These are phyloP conservation scores for Papiliotrema terrestris DNA, from an alignment of 1,284 basidiomycete genomes.

Conservation along the genomic window DNA sequence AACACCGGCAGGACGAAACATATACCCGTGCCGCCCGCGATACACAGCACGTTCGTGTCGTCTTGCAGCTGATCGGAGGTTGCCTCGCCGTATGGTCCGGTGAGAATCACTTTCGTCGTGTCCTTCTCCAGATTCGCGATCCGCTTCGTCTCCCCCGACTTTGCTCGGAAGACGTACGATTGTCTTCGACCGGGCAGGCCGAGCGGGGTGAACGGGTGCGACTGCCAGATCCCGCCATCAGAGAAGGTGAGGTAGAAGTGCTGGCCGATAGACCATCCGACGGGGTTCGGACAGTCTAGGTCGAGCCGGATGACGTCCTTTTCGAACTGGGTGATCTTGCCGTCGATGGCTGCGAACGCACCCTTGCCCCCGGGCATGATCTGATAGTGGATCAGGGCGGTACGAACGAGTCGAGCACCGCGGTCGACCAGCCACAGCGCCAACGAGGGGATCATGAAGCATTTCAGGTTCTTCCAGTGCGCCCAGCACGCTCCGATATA, in stretches of 20 bases:
- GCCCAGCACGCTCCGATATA: conserved; percentile 36
- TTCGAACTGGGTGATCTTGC: conserved; percentile 19
- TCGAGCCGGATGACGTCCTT: conserved; percentile 28
- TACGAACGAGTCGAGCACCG: conserved; percentile 21
- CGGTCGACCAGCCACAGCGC: conserved; percentile 30
- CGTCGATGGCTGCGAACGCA: conserved; percentile 21
- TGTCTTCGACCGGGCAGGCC: conserved; percentile 18
- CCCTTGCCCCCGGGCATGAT: conserved; percentile 25
- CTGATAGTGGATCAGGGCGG: conserved; percentile 29
- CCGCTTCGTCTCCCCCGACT: conserved; percentile 25
- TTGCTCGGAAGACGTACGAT: conserved; percentile 26
- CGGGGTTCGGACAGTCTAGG: conserved; percentile 12
- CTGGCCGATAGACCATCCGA: conserved; percentile 24
- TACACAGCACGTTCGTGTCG: conserved; percentile 24
- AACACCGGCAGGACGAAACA: conserved; percentile 32
- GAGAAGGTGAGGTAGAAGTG: conserved; percentile 35
- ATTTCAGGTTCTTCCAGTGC: conserved; percentile 30
- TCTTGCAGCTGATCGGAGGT: conserved; percentile 8
- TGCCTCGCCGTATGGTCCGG: conserved; percentile 28
- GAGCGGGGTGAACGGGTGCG: conserved; percentile 37
- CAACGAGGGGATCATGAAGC: conserved; percentile 32
- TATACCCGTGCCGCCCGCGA: conserved; percentile 36
- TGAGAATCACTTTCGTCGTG: conserved; percentile 26
- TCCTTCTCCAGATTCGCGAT: conserved; percentile 7
- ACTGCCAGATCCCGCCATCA: conserved; percentile 30